Evolutionary conservation across 345 rosid species (phyloP), one percentile per base, ranked within the genome.

Genomic region (Eucalyptus dawsonii): DNA sequence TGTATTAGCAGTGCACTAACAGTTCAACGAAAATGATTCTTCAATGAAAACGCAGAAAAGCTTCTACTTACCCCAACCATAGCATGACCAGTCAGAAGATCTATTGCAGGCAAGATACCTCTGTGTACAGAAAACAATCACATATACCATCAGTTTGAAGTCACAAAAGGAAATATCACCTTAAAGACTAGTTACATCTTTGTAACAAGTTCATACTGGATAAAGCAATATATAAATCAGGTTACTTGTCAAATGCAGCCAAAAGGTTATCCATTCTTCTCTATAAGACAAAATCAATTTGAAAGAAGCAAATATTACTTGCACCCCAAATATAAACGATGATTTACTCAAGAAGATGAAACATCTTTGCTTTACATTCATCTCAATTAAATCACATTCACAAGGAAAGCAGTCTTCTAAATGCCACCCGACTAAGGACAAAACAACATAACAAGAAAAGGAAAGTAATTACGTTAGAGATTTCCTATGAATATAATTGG

Each of bases 81-180:
- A 89, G 93, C 93, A 91, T 94, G 90, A 29, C 86, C 88, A 83
- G 91, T 65, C 89, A 95, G 45, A 89, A 97, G 92, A 88, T 94
- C 98, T 27, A 98, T 93, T 14, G 99, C 99, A 67, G 98, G 98
- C 96, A 98, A 93, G 91, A 97, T 94, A 89, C 99, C 99, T 86
- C 99, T 98, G 97, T 98, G 97, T 90, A 89, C 92, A 91, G 86
- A 90, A 86, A 67, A 91, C 50, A 34, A 89, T 65, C 91, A 29
- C 83, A 89, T 60, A 89, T 91, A 89, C 90, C 62, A 89, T 93
- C 89, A 94, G 92, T 60, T 65, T 16, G 37, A 51, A 51, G 65
- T 51, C 6, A 42, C 89, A 17, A 49, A 44, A 62, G 65, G 49
- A 58, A 54, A 65, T 50, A 40, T 50, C 53, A 21, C 83, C 15